Evolutionary conservation across 352 stramenopile genomes (phyloP), one percentile per base, ranked within the genome.

Genomic region (Phytopythium ostracodes): DNA sequence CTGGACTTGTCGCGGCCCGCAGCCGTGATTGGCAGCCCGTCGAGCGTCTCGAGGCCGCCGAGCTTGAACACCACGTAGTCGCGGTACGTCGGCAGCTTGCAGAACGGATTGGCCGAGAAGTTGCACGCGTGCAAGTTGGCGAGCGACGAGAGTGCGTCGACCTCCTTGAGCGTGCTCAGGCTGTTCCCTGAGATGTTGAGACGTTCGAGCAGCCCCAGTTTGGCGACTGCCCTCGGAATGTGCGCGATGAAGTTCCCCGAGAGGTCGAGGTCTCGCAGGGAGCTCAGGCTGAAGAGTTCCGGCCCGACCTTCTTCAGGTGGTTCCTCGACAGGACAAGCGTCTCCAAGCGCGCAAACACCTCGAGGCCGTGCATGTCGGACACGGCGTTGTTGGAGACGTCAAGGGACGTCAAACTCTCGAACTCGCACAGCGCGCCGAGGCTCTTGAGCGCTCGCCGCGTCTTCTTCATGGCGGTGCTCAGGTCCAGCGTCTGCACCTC

Each of bases 211-310:
- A 75, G 67, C 31, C 69, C 72, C 0, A 95, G 68, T 2, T 55
- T 54, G 0, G 65, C 64, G 55, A 95, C 84, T 10, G 64, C 69
- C 7, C 72, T 72, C 11, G 86, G 84, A 22, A 95, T 82, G 60
- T 93, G 84, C 15, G 69, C 73, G 27, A 95, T 89, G 50, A 91
- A 92, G 62, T 95, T 95, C 29, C 86, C 86, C 1, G 81, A 89
- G 12, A 95, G 42, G 57, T 95, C 81, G 44, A 93, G 61, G 15
- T 75, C 64, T 9, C 64, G 73, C 12, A 93, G 65, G 6, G 60
- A 60, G 20, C 65, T 67, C 7, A 91, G 70, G 18, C 63, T 54
- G 57, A 81, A 87, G 10, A 93, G 59, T n/a, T 68, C 44, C 17
- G 63, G 60, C 2, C 73, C 73, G 33, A 95, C 61, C 3, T 60